Conservation (phyloP, 352 stramenopile species). For the Sclerospora graminicola region DNA sequence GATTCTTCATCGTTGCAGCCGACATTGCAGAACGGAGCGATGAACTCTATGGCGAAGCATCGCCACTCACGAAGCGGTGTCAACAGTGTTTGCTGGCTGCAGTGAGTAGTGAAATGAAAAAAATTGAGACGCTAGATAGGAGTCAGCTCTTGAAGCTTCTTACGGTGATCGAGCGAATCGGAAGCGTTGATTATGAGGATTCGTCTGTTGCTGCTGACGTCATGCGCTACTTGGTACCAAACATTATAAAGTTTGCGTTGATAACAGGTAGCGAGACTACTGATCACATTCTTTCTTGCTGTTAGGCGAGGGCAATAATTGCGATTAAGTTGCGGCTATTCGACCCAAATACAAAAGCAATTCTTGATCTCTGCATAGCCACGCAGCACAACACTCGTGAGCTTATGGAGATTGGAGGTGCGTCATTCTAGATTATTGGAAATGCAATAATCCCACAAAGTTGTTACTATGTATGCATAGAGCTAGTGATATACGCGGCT, state of each 20-base stretch:
- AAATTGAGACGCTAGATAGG: slow-evolving; percentile 37
- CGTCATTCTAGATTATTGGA: background rate
- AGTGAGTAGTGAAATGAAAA: slow-evolving; percentile 42
- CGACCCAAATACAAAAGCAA: slow-evolving; percentile 39
- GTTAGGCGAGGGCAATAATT: slow-evolving; percentile 36
- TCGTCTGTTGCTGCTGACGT: slow-evolving; percentile 9
- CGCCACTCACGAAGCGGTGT: slow-evolving; percentile 22
- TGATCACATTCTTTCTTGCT: slow-evolving; percentile 1
- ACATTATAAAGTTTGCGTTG: background rate
- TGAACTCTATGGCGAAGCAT: slow-evolving; percentile 29
- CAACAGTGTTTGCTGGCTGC: slow-evolving; percentile 46
- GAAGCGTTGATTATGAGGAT: slow-evolving; percentile 10
- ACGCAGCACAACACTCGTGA: slow-evolving; percentile 22
- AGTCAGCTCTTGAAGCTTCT: slow-evolving; percentile 26
- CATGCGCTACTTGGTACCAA: slow-evolving; percentile 27
- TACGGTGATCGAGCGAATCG: slow-evolving; percentile 30
- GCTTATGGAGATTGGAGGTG: slow-evolving; percentile 51
- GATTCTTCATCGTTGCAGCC: slow-evolving; percentile 47
- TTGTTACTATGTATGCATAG: slow-evolving; percentile 28
- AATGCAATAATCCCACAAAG: background rate
- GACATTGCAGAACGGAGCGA: slow-evolving; percentile 39
- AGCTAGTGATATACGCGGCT: slow-evolving; percentile 46
- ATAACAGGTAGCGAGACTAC: background rate
- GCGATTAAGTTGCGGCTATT: slow-evolving; percentile 47
- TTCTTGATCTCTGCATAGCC: slow-evolving; percentile 43